These are phyloP conservation scores for Cordyceps cicadae DNA, from an alignment of 2,329 filamentous ascomycete genomes.

Conservation along the genomic window DNA sequence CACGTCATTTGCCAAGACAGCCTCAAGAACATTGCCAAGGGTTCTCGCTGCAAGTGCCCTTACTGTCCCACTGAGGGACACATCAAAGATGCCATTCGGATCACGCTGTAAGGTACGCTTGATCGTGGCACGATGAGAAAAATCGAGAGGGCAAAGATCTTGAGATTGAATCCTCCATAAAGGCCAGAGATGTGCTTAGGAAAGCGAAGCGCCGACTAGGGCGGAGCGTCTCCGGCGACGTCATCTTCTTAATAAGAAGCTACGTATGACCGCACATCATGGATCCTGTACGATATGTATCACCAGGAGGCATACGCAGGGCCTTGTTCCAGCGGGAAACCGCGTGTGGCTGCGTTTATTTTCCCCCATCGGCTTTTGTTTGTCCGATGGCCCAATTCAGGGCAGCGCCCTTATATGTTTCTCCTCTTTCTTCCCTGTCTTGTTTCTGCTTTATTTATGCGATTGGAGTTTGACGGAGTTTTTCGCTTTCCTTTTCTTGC, in stretches of 20 bases:
- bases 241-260: too few species aligned
- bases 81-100: constrained; percentile 65
- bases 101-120: constrained; percentile 45
- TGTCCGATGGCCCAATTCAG: neutral
- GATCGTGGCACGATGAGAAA: neutral
- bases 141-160: neutral
- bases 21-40: constrained; percentile 70
- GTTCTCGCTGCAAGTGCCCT: constrained; percentile 81
- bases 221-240: too few species aligned
- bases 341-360: too few species aligned
- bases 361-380: neutral
- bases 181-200: neutral
- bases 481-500: neutral
- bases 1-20: constrained; percentile 88
- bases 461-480: neutral
- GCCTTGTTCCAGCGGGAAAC: too few species aligned
- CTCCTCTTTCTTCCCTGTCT: neutral
- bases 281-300: too few species aligned
- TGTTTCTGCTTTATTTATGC: neutral
- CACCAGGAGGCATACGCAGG: too few species aligned
- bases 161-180: neutral
- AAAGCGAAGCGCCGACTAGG: too few species aligned
- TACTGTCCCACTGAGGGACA: constrained; percentile 86
- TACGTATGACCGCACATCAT: too few species aligned
- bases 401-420: neutral